Evolutionary conservation across 1,139 yeast genomes (phyloP).

Genomic region (Sugiyamaella novakii): DNA sequence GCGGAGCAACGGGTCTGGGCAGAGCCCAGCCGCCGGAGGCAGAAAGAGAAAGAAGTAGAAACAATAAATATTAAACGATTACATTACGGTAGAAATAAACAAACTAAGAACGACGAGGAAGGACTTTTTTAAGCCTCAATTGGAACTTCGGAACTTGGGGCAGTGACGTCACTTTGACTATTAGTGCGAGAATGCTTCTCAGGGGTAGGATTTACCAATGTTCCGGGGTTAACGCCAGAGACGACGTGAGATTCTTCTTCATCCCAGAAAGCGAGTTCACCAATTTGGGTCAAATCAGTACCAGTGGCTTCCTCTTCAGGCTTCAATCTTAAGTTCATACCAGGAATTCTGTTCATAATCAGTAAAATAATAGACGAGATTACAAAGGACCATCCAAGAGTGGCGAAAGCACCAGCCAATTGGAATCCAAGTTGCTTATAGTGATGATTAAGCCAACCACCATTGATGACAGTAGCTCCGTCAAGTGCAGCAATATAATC

Average conservation of each 20-base stretch:
- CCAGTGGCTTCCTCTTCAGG: constrained; percentile 92
- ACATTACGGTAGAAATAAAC: constrained; percentile 8
- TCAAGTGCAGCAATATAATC: constrained; percentile 81
- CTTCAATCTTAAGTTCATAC: constrained; percentile 76
- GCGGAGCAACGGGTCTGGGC: no score
- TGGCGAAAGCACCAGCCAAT: constrained; percentile 78
- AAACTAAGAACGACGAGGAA: background rate
- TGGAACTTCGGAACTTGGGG: constrained; percentile 13
- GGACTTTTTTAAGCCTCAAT: constrained; percentile 6
- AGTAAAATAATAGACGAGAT: constrained; percentile 73
- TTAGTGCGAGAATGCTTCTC: constrained; percentile 19
- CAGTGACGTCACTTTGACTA: constrained; percentile 14
- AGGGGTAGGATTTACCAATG: constrained; percentile 13
- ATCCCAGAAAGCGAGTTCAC: constrained; percentile 58
- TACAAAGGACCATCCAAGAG: constrained; percentile 77
- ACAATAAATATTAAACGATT: constrained; percentile 3
- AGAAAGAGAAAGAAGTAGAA: no score
- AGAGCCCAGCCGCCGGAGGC: no score
- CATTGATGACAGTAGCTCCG: constrained; percentile 62
- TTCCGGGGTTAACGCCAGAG: constrained; percentile 15
- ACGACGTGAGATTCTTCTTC: constrained; percentile 21
- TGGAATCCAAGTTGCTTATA: constrained; percentile 90
- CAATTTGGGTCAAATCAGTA: constrained; percentile 84
- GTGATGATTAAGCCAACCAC: constrained; percentile 96
- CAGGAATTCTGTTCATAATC: constrained; percentile 77